Evolutionary conservation across 2,329 filamentous ascomycete genomes (phyloP).

Genomic region (Penicillium vulpinum): DNA sequence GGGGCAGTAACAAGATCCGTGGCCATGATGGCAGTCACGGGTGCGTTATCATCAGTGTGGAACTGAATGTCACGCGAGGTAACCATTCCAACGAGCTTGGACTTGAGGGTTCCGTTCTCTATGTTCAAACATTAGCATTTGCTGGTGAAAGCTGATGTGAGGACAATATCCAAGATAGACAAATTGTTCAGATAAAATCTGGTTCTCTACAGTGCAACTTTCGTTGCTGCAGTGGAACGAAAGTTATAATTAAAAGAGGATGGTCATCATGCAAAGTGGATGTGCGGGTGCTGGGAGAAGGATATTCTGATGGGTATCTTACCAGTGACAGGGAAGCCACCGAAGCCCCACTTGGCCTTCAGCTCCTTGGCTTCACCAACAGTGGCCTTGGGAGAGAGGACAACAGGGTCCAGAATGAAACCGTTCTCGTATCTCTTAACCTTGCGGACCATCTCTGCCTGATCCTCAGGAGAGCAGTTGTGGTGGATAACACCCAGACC

Average conservation of each 20-base stretch:
- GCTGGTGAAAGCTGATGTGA: conserved; percentile 7
- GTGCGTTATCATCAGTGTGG: conserved; percentile 69
- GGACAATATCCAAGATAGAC: conserved; percentile 7
- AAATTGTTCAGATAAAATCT: conserved; percentile 51
- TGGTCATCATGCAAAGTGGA: conserved; percentile 65
- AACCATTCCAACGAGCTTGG: conserved; percentile 95
- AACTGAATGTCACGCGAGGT: conserved; percentile 98
- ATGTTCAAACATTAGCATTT: conserved; percentile 22
- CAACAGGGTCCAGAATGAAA: conserved; percentile 94
- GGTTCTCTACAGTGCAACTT: conserved; percentile 79
- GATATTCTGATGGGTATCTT: conserved; percentile 48
- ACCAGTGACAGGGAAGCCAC: conserved; percentile 98
- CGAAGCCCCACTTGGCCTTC: conserved; percentile 98
- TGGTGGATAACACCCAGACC: conserved; percentile 87
- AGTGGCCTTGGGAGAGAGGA: conserved; percentile 82
- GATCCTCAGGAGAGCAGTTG: conserved; percentile 96
- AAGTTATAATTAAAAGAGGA: conserved; percentile 81
- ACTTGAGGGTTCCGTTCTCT: conserved; percentile 92
- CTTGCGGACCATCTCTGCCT: conserved; percentile 98
- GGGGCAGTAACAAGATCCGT: conserved; percentile 88
- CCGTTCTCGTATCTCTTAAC: conserved; percentile 99
- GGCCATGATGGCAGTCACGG: conserved; percentile 90
- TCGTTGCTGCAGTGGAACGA: conserved; percentile 99
- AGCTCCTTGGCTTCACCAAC: conserved; percentile 87
- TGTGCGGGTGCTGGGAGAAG: conserved; percentile 9